Base-by-base conservation (phyloP, 75 land plant genomes). In the Ceratopteris richardii region DNA sequence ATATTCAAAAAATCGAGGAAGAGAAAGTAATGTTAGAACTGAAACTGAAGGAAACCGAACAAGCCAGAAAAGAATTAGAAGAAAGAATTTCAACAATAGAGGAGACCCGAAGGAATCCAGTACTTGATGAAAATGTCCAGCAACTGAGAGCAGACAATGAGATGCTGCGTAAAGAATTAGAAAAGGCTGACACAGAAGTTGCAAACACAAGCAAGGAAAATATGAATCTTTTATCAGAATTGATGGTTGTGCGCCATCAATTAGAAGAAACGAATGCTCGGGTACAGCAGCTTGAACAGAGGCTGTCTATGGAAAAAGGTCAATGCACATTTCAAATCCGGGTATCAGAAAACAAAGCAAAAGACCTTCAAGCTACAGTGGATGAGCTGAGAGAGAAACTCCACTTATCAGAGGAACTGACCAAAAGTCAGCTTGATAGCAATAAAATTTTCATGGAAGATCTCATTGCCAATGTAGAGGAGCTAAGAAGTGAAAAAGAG, bases 321-420 rank as follows among this genome's bases (percentile, higher is more conserved):
- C 54, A 52, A 12, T n/a, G 4, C 3, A 3, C 28, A 19, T 4
- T 26, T 23, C 6, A 52, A 23, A 14, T 19, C 1, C 14, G 5
- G 24, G 13, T 14, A 2, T 9, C 5, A 52, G 29, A 52, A 23
- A 52, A 21, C 6, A 13, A 24, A 13, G 29, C 29, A 1, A 26
- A 14, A 21, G 28, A 52, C 29, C 54, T 52, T 23, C 29, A 52
- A 52, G 29, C 29, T 3, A 22, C 28, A 2, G 54, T 24, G 6
- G 14, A 52, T 26, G 54, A 52, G 3, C 27, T 52, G 28, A 23
- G 28, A 23, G 54, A 52, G 25, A 52, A 52, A 28, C 54, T 52
- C 16, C 54, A 24, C 25, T 4, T 52, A 1, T 26, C 28, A 12
- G 54, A 52, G 23, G 54, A 52, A 14, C 23, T 52, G 54, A 24